Percentiles rank a stretch among this genome's conserved stretches.
phyloP scores from a whole-genome alignment of 495 filamentous ascomycete genomes.

The Xylaria scruposa region DNA sequence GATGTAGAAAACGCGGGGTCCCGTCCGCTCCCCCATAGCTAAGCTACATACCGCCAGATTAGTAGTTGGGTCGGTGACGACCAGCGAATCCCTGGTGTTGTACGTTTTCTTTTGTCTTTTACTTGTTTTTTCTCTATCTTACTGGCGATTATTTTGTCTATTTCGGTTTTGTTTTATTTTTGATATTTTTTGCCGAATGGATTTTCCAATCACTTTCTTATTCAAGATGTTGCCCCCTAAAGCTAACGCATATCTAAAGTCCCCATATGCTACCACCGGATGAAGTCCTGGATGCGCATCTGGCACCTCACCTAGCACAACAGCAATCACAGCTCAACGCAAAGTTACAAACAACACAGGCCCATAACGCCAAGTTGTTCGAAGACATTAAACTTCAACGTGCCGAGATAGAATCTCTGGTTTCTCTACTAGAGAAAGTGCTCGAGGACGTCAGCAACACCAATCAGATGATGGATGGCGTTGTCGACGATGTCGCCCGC shows the following conservation, averaged over 20 bases:
- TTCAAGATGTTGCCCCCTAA: too few species aligned
- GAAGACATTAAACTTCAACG: conserved; percentile 70
- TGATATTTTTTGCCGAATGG: background rate
- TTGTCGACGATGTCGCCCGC: conserved; percentile 54
- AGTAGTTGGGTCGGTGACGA: conserved; percentile 60
- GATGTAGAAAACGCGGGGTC: conserved; percentile 53
- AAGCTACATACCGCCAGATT: conserved; percentile 46
- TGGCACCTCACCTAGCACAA: conserved; percentile 68
- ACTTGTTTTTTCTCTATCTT: conserved; percentile 32
- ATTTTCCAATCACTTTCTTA: background rate
- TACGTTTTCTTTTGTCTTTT: conserved; percentile 45
- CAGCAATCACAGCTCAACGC: conserved; percentile 67
- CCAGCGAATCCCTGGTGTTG: conserved; percentile 57
- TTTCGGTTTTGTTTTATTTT: background rate
- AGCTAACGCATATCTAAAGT: conserved; percentile 45
- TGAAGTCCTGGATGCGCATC: conserved; percentile 70
- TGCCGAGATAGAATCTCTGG: conserved; percentile 72
- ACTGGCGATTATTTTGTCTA: background rate
- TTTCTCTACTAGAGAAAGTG: conserved; percentile 68
- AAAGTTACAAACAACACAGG: conserved; percentile 65
- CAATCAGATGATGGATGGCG: conserved; percentile 52
- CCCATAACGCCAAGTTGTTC: conserved; percentile 68
- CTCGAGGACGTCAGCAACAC: conserved; percentile 74
- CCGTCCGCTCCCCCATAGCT: conserved; percentile 59
- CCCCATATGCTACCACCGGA: conserved; percentile 78